Base-by-base conservation (phyloP, 495 filamentous ascomycete species). In the Aspergillus egyptiacus region DNA sequence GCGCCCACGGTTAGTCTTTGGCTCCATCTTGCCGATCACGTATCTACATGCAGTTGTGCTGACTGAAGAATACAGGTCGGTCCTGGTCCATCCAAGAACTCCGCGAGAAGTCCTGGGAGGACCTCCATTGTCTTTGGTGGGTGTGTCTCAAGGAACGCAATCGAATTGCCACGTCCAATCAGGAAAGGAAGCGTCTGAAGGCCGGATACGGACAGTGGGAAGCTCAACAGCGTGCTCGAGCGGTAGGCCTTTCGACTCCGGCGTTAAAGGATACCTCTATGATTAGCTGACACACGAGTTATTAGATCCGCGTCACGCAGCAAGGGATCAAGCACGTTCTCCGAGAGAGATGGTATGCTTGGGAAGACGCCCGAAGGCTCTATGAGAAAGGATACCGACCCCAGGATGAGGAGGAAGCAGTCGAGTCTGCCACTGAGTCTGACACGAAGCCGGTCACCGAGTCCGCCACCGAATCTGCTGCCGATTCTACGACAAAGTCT, bases 121-220 rank as follows among this genome's bases (percentile, higher is more conserved):
- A 96, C 65, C 70, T 99, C 38, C 91, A 96, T 61, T 68, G 68
- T 43, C 75, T 99, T 50, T 99, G 93, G 93, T 97, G 89, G 87
- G 81, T 89, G 24, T 99, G 94, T 64, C 74, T 81, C 51, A 94
- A 89, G 72, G 94, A 99, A 68, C 78, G 86, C 55, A 99, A 99
- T 65, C 79, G 86, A 39, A 79, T 97, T 58, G 78, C 80, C n/a
- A 97, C 94, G 11, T 81, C 84, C 46, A 68, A 72, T 13, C 61
- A 75, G 49, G 88, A 93, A 70, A 74, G 81, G 54, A 51, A 71
- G 11, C 74, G 84, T 60, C 50, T 86, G 48, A 69, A 81, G 56
- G 72, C 85, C 24, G 78, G 77, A 14, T 87, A 84, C 57, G 89
- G 89, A 40, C 77, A 80, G 6, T 69, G 67, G 37, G 87, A 94